Conservation (phyloP, 208 protist species). For the Leishmania turanica region DNA sequence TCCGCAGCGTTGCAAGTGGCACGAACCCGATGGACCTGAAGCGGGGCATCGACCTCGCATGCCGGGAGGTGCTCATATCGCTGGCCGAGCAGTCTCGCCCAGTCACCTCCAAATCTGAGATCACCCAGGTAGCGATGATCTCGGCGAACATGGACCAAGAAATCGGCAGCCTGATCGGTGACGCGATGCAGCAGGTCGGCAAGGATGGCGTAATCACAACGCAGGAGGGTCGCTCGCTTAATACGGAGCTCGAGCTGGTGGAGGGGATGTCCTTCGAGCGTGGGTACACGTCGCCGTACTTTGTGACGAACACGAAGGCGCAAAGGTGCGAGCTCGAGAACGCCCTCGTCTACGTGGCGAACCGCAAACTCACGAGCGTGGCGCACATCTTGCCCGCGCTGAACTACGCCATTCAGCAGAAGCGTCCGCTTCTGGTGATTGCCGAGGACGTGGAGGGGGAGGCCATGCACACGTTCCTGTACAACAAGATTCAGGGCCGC, state of each 20-base stretch:
- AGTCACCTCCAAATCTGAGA: constrained; percentile 98
- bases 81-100: constrained; percentile 95
- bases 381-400: constrained; percentile 80
- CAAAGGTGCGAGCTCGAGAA: constrained; percentile 98
- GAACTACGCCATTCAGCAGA: constrained; percentile 87
- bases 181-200: constrained; percentile 99
- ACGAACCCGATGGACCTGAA: constrained; percentile 99
- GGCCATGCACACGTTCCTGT: constrained; percentile 95
- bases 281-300: constrained; percentile 99
- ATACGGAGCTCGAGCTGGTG: constrained; percentile 98
- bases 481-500: constrained; percentile 91
- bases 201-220: constrained; percentile 99
- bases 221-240: constrained; percentile 98
- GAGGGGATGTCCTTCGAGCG: constrained; percentile 99
- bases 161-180: constrained; percentile 99
- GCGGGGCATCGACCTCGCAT: constrained; percentile 98
- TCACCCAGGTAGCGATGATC: constrained; percentile 99
- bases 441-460: constrained; percentile 92
- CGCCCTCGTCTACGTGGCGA: constrained; percentile 94
- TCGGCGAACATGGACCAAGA: constrained; percentile 99
- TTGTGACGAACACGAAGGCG: constrained; percentile 98
- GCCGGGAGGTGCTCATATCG: constrained; percentile 91
- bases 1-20: constrained; percentile 98
- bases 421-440: constrained; percentile 88
- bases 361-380: constrained; percentile 83